Base-by-base conservation (phyloP, 345 rosid genomes). In the Eucalyptus erythrocorys region DNA sequence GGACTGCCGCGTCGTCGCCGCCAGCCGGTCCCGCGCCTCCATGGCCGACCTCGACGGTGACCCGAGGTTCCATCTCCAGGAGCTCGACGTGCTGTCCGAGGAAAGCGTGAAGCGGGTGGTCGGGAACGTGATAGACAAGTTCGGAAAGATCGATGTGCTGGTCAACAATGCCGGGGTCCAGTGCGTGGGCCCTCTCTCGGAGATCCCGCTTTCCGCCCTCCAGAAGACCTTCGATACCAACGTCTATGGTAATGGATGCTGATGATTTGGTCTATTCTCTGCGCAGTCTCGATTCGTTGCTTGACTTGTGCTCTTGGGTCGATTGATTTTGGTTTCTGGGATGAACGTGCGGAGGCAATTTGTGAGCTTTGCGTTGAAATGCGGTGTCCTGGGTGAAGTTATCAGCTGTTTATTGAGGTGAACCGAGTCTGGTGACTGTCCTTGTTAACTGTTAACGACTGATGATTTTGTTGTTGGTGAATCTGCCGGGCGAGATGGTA, bases 101-200 rank as follows among this genome's bases (percentile, higher is more conserved):
- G 91, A 92, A 49, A 95, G 93, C 66, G 96, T 96, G 61, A 91
- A 90, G 8, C 79, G 50, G 45, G 95, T 92, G 9, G 27, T 95
- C 53, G 91, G 95, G 3, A 89, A 89, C 45, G 97, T 93, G 79
- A 76, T 97, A 13, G 96, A 94, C 34, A 94, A 90, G 91, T 95
- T 91, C 37, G 97, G 99, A 1, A 91, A 89, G 68, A 90, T 97
- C 88, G 99, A 96, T 89, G 91, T 97, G n/a, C 92, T 97, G 89
- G 97, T 96, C 57, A 97, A 96, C 87, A 96, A 96, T 84, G 99
- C 99, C 42, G 99, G 98, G 0, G 91, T 96, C 81, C 99, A 91
- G 48, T 97, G 99, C 66, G 94, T 97, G 27, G 99, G 96, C 48
- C 99, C 99, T 88, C 92, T 96, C 10, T 96, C 99, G 4, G 99